Evolutionary conservation across 305 asterid genomes (phyloP).

Genomic region (Fraxinus greggii): DNA sequence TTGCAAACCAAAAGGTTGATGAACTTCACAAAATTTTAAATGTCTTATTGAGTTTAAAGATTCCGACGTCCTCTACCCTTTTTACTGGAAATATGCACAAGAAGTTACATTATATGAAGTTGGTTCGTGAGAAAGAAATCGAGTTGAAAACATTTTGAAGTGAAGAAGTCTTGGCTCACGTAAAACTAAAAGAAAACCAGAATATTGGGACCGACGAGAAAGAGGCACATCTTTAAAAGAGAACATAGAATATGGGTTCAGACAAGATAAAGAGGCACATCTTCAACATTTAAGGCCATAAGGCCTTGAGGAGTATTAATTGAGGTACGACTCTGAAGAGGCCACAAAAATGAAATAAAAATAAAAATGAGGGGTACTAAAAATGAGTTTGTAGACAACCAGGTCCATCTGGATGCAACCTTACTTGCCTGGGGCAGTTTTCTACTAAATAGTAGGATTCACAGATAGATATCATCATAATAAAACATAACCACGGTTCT

Average conservation of each 20-base stretch:
- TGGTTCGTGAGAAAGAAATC: not conserved
- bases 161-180: not conserved
- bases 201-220: not conserved
- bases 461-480: not conserved
- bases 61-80: not conserved
- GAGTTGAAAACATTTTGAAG: not conserved
- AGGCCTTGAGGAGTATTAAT: conserved; percentile 1
- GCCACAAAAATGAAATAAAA: not conserved
- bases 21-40: not conserved
- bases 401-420: not conserved
- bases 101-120: not conserved
- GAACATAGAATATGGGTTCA: not conserved
- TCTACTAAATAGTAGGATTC: not conserved
- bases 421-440: not conserved
- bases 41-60: not conserved
- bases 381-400: conserved; percentile 2
- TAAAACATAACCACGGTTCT: conserved; percentile 6
- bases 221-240: not conserved
- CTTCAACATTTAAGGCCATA: not conserved
- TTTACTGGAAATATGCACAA: not conserved
- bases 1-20: not conserved
- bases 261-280: not conserved
- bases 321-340: not conserved
- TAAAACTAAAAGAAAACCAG: not conserved
- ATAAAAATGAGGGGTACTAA: not conserved